phyloP scores from a whole-genome alignment of 2,329 filamentous ascomycete genomes.

The Ophiosphaerella herpotricha region DNA sequence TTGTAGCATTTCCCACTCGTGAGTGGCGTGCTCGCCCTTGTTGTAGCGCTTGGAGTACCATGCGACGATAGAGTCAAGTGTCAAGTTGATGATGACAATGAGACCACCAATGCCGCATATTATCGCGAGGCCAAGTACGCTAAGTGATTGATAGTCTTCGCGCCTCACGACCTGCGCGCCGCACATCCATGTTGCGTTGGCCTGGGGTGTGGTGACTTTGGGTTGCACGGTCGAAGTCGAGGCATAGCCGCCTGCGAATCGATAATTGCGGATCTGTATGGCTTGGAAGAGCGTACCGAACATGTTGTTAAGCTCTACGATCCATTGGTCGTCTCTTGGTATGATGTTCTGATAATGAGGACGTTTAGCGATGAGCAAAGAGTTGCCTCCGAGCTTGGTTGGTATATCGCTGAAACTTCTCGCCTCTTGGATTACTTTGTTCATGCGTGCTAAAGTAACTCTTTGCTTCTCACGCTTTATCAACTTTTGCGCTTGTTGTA shows the following conservation, averaged over 20 bases:
- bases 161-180: neutral
- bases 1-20: neutral
- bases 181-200: slow-evolving; percentile 4
- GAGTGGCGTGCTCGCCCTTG: neutral
- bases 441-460: neutral
- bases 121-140: neutral
- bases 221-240: neutral
- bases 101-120: neutral
- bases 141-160: slow-evolving; percentile 1
- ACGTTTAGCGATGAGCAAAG: neutral
- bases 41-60: slow-evolving; percentile 1
- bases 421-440: neutral
- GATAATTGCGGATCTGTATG: neutral
- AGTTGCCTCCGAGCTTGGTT: neutral
- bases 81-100: neutral
- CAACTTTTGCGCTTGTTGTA: neutral
- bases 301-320: neutral
- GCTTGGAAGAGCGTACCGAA: neutral
- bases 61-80: neutral
- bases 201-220: neutral
- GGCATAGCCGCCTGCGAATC: neutral
- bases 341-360: neutral
- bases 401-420: neutral
- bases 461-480: neutral
- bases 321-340: neutral